Base-by-base conservation (phyloP, 805 yeast species). In the Henningerozyma blattae region DNA sequence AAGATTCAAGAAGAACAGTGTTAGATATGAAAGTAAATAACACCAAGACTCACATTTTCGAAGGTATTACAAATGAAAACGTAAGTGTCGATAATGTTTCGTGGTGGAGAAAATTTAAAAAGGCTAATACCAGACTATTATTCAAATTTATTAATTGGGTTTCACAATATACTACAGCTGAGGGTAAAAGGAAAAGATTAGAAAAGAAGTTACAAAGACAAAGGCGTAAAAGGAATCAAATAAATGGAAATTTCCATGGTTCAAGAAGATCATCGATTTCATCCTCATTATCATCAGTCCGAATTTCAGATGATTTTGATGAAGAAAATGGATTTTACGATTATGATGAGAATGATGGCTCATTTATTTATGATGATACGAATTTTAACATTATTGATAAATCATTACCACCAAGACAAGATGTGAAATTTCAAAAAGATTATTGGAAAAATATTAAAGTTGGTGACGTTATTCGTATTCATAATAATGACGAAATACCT, bases 401-500 rank as follows among this genome's bases (percentile, higher is more conserved):
- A 12, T 64, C 75, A n/a, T 72, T 76, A 44, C 62, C 64, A 8
- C 70, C 43, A 30, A 43, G 41, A 34, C 46, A 50, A 19, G 61
- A 54, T 33, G 51, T 39, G 24, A 58, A 53, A 37, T 64, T 65
- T 41, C 41, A 38, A 4, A 58, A 51, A 34, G 55, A 50, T 27
- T 54, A 45, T 38, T 80, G 91, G 91, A 79, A 80, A 53, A 74
- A 72, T 47, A 70, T 81, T 19, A 56, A 58, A 30, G 87, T 80
- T 18, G 93, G 93, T 40, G 87, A 81, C 46, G 62, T 82, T 32
- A 65, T 82, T 19, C 64, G 89, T 45, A 64, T 82, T 18, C 72
- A 77, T 40, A 73, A 75, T 44, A 76, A 81, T 50, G 91, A 81
- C 49, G 89, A 79, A 58, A 67, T 79, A 6, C 93, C 93, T 1